Percentiles rank a stretch among this genome's conserved stretches.
Conservation (phyloP, 306 rosid genomes). For the Sesbania bispinosa region DNA sequence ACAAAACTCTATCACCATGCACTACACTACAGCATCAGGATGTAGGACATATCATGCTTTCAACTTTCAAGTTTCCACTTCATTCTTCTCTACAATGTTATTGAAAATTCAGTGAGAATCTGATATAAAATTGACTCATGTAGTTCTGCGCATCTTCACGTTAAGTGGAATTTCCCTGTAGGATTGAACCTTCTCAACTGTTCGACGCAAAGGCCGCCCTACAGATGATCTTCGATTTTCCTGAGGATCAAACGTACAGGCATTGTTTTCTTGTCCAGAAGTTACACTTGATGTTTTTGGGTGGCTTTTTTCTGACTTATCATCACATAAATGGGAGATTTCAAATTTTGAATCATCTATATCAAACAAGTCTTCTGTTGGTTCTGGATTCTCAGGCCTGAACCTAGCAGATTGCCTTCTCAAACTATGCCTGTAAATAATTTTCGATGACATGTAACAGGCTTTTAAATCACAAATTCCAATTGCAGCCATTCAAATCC, state of each 20-base stretch:
- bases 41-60: slow-evolving; percentile 1
- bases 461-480: slow-evolving; percentile 4
- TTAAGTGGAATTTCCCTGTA: slow-evolving; percentile 72
- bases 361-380: slow-evolving; percentile 40
- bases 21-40: slow-evolving; percentile 1
- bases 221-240: slow-evolving; percentile 56
- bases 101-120: neutral
- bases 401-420: slow-evolving; percentile 63
- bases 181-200: slow-evolving; percentile 59
- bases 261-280: slow-evolving; percentile 26
- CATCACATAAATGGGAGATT: slow-evolving; percentile 32
- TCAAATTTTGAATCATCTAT: slow-evolving; percentile 35
- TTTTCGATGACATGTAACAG: slow-evolving; percentile 3
- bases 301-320: slow-evolving; percentile 27
- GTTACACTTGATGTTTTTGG: slow-evolving; percentile 19
- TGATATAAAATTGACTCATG: slow-evolving; percentile 20
- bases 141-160: slow-evolving; percentile 62
- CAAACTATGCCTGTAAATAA: slow-evolving; percentile 43
- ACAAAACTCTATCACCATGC: slow-evolving; percentile 10
- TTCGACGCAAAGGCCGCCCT: slow-evolving; percentile 72
- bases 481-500: slow-evolving; percentile 17
- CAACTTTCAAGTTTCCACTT: slow-evolving; percentile 7
- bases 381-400: slow-evolving; percentile 42
- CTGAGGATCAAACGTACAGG: slow-evolving; percentile 21
- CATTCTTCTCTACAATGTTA: slow-evolving; percentile 18